phyloP scores from a whole-genome alignment of 164 flowering plant species.

The Sedum album region DNA sequence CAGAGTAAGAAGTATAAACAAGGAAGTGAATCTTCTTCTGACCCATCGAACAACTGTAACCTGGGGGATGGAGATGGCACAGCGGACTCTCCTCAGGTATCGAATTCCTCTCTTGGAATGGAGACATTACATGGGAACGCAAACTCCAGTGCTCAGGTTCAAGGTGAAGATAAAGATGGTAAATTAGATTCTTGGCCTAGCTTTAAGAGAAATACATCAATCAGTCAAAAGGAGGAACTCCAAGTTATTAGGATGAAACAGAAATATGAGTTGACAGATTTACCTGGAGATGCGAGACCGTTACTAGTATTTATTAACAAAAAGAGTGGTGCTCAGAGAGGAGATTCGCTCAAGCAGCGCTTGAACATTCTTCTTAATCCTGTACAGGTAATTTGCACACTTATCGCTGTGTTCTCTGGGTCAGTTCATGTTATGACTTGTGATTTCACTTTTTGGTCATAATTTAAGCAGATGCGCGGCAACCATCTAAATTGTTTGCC shows the following conservation, averaged over 20 bases:
- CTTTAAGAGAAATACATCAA: conserved; percentile 33
- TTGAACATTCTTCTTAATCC: conserved; percentile 84
- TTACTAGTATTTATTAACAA: conserved; percentile 85
- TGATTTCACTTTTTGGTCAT: not conserved
- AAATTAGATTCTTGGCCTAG: conserved; percentile 34
- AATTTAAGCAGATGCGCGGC: not conserved
- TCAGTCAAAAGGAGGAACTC: conserved; percentile 47
- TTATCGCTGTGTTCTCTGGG: not conserved
- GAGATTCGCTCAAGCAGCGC: conserved; percentile 72
- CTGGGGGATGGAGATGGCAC: conserved; percentile 48
- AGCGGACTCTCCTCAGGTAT: conserved; percentile 26
- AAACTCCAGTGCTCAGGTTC: conserved; percentile 18
- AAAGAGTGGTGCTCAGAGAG: conserved; percentile 94
- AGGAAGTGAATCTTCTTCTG: conserved; percentile 49
- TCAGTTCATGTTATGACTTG: not conserved
- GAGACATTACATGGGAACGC: conserved; percentile 36
- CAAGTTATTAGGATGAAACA: conserved; percentile 37
- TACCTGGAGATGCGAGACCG: conserved; percentile 89
- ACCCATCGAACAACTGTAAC: conserved; percentile 33
- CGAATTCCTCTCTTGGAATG: conserved; percentile 32
- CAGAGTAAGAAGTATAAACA: conserved; percentile 70
- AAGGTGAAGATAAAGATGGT: conserved; percentile 27
- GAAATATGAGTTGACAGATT: conserved; percentile 62
- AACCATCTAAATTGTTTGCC: not conserved
- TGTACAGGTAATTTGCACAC: conserved; percentile 54